Evolutionary conservation across 768 basidiomycete species (phyloP), one percentile per base, ranked within the genome.

Genomic region (Xerocomellus chrysenteron): DNA sequence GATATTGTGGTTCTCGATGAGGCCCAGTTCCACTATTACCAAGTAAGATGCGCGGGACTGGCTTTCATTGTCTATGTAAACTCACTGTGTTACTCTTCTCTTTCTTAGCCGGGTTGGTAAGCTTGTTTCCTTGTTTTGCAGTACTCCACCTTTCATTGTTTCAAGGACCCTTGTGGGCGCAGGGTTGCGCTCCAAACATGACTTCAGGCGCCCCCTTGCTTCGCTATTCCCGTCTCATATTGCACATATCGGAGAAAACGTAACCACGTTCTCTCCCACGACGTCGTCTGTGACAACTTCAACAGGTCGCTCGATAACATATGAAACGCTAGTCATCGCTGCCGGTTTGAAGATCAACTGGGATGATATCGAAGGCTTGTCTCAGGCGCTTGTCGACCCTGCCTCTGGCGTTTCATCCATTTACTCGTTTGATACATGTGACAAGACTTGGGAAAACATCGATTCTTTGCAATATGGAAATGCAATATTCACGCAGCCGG

Each of bases 401-500:
- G 70, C 75, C 7, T 89, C 89, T 2, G 88, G 89, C 3, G 94
- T 99, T 33, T 92, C 93, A 9, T 89, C 90, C 10, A 97, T 97
- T 58, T 98, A 98, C 75, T 90, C 89, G 1, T 92, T 92, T 71
- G 83, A 90, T 52, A 88, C 91, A 6, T 91, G 88, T 66, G 93
- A 97, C 74, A 94, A 93, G 73, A 83, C 84, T 16, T 96, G 92
- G 92, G 73, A 78, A 41, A 86, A 94, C 63, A 86, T 98, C 44
- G 84, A 92, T 56, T 78, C 79, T 13, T 80, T 94, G 54, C 82
- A 87, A 36, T 75, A 79, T 2, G 94, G 95, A 13, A 84, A 86
- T 51, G 94, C 94, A 5, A 81, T 98, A 63, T 99, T 98, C 76
- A 98, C 95, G 0, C 96, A 98, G 65, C 96, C 95, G 36, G 83